Evolutionary conservation across 2,329 filamentous ascomycete species (phyloP), one percentile per base, ranked within the genome.

Genomic region (Fusarium oxysporum): DNA sequence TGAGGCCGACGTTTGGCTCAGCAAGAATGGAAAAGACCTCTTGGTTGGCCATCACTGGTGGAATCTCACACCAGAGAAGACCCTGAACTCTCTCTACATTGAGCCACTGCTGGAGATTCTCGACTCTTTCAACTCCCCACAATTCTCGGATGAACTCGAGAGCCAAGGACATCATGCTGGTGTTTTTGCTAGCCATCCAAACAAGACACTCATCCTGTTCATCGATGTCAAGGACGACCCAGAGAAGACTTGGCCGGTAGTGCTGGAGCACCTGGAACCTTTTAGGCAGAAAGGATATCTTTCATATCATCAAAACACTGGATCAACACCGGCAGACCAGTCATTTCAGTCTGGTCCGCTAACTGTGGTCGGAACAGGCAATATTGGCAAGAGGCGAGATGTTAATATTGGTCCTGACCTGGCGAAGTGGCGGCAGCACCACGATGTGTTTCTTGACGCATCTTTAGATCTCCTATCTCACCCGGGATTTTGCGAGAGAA

Each of bases 341-440:
- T 14, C 74, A 6, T 76, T 76, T 12, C 62, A 58, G 48, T 66
- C 61, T 25, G 23, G 92, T 1, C 88, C 90, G 2, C 78, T 94
- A 25, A 93, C 91, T 0, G 86, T 93, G 2, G 90, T 94, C 4
- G 90, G 88, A 1, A 92, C 91, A 0, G 92, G 92, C 12, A 88
- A 88, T 44, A 73, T 78, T 9, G 60, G 32, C 38, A 69, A 50
- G 11, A 62, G 66, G 2, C 69, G 74, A 65, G 74, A 75, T 30
- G 70, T 76, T 2, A 76, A 76, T 11, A 56, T 72, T 12, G 74
- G 74, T 2, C 1, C 60, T 4, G 61, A 76, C 40, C 35, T 56
- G 3, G 38, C 30, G 13, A 40, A 47, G 41, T 76, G 70, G 65
- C 54, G 50, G 13, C 62, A 64, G 13, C 58, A 76, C 11, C 84